Base-by-base conservation (phyloP, 1,284 basidiomycete species). In the Ceraceosorus bombacis region DNA sequence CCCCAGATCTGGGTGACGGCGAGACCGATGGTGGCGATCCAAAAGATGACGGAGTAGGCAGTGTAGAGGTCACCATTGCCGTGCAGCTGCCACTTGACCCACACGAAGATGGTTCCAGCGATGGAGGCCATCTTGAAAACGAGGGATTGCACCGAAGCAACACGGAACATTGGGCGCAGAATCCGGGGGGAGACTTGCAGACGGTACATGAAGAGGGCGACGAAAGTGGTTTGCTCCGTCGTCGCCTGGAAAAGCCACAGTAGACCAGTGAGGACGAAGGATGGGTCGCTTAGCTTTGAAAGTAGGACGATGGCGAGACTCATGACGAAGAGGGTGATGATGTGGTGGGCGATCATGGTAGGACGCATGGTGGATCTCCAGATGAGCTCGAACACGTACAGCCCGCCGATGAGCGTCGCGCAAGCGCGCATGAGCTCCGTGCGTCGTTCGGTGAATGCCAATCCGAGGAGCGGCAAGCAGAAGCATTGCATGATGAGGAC, bases 381-480 rank as follows among this genome's bases (percentile, higher is more conserved):
- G 53, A 67, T 53, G 41, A 67, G 46, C 51, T 67, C 65, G 62
- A 64, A 61, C 15, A 67, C 38, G 61, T 67, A 67, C 40, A 64
- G 53, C 6, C 46, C 56, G 0, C 62, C 57, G 48, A 67, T 55
- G 7, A 63, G 41, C 27, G 54, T 57, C 4, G 54, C 65, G 4
- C 41, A 2, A 9, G 55, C 43, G 13, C 60, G 60, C 6, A 62
- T 41, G 48, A 65, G 13, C 41, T 64, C 60, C 27, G 62, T 4
- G 8, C 55, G n/a, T 48, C 50, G 49, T 41, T 58, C 15, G 5
- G 49, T 53, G 39, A 65, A 59, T 12, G 53, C 43, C 43, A 50
- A 39, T 17, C 41, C 40, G 15, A 62, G 37, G 9, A 65, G 27
- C n/a, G 60, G 13, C 5, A 41, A 41, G 4, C 55, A 53, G 2